phyloP scores from a whole-genome alignment of 164 flowering plant species.

The Akebia trifoliata region DNA sequence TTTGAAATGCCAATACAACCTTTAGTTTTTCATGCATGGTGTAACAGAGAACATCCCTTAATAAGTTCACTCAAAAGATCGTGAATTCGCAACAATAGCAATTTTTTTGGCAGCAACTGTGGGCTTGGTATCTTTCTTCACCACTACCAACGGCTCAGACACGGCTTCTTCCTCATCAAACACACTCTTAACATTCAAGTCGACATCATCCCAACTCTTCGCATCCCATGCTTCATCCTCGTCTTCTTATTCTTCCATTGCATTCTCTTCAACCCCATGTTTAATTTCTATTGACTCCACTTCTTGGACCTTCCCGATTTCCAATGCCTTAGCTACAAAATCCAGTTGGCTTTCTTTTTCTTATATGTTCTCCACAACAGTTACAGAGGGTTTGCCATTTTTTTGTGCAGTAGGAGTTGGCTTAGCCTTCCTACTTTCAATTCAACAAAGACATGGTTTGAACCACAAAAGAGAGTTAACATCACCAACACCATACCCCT shows the following conservation, averaged over 20 bases:
- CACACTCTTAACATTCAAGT: constrained; percentile 54
- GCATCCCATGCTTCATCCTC: constrained; percentile 96
- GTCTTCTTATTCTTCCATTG: constrained; percentile 48
- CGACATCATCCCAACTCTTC: constrained; percentile 96
- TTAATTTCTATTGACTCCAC: constrained; percentile 32
- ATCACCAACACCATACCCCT: too few relatives aligned
- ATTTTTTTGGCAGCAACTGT: constrained; percentile 22
- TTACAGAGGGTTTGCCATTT: constrained; percentile 39
- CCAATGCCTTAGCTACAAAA: constrained; percentile 24
- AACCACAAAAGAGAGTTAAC: too few relatives aligned
- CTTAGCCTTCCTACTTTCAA: constrained; percentile 66
- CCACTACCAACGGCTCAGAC: constrained; percentile 31
- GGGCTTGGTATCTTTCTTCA: constrained; percentile 46
- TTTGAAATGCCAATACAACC: too few relatives aligned
- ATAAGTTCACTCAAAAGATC: too few relatives aligned
- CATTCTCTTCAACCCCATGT: constrained; percentile 40
- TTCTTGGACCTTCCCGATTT: constrained; percentile 45
- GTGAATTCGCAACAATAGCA: constrained; percentile 11
- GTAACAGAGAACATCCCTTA: too few relatives aligned
- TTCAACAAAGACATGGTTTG: too few relatives aligned
- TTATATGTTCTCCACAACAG: constrained; percentile 32
- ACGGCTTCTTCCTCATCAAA: constrained; percentile 68
- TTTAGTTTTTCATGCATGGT: too few relatives aligned
- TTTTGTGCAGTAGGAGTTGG: constrained; percentile 32
- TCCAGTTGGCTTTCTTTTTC: constrained; percentile 32